phyloP scores from a whole-genome alignment of 495 filamentous ascomycete genomes.

The Aspergillus campestris region DNA sequence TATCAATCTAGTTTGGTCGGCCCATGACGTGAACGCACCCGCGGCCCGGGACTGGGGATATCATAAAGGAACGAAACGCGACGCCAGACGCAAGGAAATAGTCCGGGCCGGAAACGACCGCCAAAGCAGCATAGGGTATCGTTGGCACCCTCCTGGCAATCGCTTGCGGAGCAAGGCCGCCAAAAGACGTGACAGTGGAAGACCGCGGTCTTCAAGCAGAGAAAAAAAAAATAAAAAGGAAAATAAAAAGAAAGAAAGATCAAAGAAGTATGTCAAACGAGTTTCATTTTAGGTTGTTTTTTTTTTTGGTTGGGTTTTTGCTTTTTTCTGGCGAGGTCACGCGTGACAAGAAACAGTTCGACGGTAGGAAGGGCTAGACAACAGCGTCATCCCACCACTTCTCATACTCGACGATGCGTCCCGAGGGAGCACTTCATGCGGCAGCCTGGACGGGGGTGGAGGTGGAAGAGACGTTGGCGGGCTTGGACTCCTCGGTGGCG shows the following conservation, averaged over 20 bases:
- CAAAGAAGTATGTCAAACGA: too few species aligned
- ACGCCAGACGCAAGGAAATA: slow-evolving; percentile 12
- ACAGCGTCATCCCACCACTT: slow-evolving; percentile 32
- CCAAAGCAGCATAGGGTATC: slow-evolving; percentile 24
- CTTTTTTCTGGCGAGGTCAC: background rate
- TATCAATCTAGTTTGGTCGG: slow-evolving; percentile 46
- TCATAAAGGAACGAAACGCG: slow-evolving; percentile 33
- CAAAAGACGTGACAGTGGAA: slow-evolving; percentile 29
- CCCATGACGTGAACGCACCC: slow-evolving; percentile 33
- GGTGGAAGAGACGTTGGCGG: slow-evolving; percentile 24
- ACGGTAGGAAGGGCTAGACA: too few species aligned
- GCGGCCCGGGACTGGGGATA: slow-evolving; percentile 26
- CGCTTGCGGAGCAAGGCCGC: slow-evolving; percentile 7
- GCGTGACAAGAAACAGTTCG: too few species aligned
- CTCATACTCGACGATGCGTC: slow-evolving; percentile 31
- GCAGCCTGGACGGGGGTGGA: slow-evolving; percentile 42
- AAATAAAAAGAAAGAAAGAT: too few species aligned
- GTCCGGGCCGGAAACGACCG: slow-evolving; percentile 14
- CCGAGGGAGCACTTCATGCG: slow-evolving; percentile 32
- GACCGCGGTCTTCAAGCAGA: too few species aligned
- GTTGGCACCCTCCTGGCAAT: slow-evolving; percentile 12
- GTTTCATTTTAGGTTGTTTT: background rate
- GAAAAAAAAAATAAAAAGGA: too few species aligned
- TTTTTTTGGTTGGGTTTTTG: slow-evolving; percentile 7
- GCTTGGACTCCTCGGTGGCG: slow-evolving; percentile 26